These are phyloP conservation scores for Aschersonia sp. DNA, from an alignment of 2,329 filamentous ascomycete species.

Conservation along the genomic window DNA sequence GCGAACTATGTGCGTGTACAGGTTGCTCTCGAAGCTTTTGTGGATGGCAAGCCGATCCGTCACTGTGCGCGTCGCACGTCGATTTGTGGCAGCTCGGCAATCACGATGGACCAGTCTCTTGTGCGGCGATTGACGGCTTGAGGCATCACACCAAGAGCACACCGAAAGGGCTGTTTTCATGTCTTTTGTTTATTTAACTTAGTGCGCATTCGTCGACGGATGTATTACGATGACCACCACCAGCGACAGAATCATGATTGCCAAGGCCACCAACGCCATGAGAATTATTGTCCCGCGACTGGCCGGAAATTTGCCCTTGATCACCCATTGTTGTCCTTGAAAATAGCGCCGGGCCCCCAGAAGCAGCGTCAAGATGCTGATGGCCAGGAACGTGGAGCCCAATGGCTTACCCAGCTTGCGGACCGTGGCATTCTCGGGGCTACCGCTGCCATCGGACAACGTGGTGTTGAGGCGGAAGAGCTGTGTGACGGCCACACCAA, in stretches of 20 bases:
- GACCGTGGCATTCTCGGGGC: slow-evolving; percentile 27
- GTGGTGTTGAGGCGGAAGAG: slow-evolving; percentile 70
- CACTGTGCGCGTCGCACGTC: too few relatives aligned
- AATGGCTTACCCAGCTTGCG: slow-evolving; percentile 58
- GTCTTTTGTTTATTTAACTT: slow-evolving; percentile 4
- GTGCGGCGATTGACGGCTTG: not conserved
- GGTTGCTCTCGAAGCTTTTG: too few relatives aligned
- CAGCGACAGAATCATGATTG: slow-evolving; percentile 45
- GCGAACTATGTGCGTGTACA: too few relatives aligned
- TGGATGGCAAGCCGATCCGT: too few relatives aligned
- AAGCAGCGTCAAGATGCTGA: slow-evolving; percentile 60
- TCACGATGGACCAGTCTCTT: too few relatives aligned
- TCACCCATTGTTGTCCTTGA: slow-evolving; percentile 65
- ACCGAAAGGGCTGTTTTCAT: not conserved
- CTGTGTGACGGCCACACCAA: slow-evolving; percentile 73
- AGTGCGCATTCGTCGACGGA: slow-evolving; percentile 11
- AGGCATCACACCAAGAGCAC: not conserved
- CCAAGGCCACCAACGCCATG: slow-evolving; percentile 49
- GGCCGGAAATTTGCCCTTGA: slow-evolving; percentile 66
- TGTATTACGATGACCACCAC: slow-evolving; percentile 45
- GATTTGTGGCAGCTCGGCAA: too few relatives aligned
- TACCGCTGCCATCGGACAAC: slow-evolving; percentile 21
- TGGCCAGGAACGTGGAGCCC: slow-evolving; percentile 61
- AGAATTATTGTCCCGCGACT: slow-evolving; percentile 61
- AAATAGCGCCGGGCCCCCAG: slow-evolving; percentile 70